A percentile compares a stretch with the other conserved stretches of the same genome.
Conservation (phyloP, 352 stramenopile species). For the Pythium chondricola region DNA sequence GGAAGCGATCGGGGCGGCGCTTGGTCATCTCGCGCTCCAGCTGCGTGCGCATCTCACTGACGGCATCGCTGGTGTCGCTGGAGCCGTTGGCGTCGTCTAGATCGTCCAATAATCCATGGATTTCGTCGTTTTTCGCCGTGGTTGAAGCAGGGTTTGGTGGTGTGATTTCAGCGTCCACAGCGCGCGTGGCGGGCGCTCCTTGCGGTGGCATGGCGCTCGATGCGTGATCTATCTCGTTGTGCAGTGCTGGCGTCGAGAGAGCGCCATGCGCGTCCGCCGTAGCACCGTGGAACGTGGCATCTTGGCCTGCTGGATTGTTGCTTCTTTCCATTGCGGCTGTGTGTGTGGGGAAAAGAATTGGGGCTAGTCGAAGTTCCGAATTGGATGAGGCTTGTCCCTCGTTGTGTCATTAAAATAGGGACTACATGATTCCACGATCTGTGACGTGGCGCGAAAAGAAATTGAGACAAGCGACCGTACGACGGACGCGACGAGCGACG, state of each 20-base stretch:
- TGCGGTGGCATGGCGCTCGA: not conserved
- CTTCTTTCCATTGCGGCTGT: not conserved
- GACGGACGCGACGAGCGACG: too few species aligned
- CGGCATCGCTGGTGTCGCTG: not conserved
- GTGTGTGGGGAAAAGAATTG: not conserved
- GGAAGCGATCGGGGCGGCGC: slow-evolving; percentile 61
- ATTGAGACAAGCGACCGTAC: too few species aligned
- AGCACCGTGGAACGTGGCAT: not conserved
- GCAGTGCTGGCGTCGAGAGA: not conserved
- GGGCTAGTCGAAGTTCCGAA: too few species aligned
- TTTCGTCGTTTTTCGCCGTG: not conserved
- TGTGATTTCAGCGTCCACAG: not conserved
- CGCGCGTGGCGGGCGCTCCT: not conserved
- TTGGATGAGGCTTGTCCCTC: too few species aligned
- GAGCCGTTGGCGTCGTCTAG: not conserved
- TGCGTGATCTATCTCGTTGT: not conserved
- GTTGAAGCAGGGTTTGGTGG: not conserved
- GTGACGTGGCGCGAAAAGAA: too few species aligned
- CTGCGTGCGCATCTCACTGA: slow-evolving; percentile 23
- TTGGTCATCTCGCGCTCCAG: slow-evolving; percentile 64
- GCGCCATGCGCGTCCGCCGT: not conserved
- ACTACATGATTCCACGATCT: too few species aligned
- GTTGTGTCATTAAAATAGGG: too few species aligned
- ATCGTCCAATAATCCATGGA: not conserved
- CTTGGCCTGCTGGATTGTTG: not conserved